Base-by-base conservation (phyloP, 495 filamentous ascomycete species). In the Tuber melanosporum region DNA sequence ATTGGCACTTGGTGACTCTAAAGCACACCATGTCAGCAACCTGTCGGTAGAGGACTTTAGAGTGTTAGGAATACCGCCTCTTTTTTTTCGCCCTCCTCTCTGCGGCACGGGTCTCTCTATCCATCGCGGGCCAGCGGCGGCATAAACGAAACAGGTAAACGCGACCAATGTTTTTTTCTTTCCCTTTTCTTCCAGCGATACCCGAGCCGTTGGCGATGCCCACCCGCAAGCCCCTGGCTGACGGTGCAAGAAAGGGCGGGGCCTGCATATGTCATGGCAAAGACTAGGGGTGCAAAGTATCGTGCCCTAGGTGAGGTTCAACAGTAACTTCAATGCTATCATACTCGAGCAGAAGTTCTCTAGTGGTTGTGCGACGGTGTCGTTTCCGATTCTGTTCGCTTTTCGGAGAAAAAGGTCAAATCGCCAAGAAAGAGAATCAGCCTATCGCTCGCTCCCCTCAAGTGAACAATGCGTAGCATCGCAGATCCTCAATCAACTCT, bases 221-320 rank as follows among this genome's bases (percentile, higher is more conserved):
- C 36, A 71, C 43, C 72, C 79, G 77, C 72, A 79, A 79, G 77
- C 71, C 71, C 75, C 77, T 80, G 41, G 77, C 69, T 72, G 41
- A 73, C 12, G 57, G 57, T 49, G 62, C 74, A 76, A 79, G 73
- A 79, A 66, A 66, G 57, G 26, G 57, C 6, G 78, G 77, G 77
- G 73, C 78, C 73, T 80, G 78, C 77, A 79, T 80, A 80, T 80
- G 77, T 73, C 77, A 76, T 76, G 45, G 77, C 71, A 72, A 73
- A 66, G 57, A 32, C 57, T 15, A 66, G 57, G 32, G 52, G 52
- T 62, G n/a, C 52, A 32, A 32, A n/a, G 10, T 26, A 62, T 62
- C n/a, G n/a, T n/a, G 12, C 52, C 12, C 52, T 12, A 62, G 10
- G 49, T n/a, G 52, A 32, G 57, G 57, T 66, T 66, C 57, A 66